Conservation (phyloP, 257 asterid genomes). For the Plantago ovata region DNA sequence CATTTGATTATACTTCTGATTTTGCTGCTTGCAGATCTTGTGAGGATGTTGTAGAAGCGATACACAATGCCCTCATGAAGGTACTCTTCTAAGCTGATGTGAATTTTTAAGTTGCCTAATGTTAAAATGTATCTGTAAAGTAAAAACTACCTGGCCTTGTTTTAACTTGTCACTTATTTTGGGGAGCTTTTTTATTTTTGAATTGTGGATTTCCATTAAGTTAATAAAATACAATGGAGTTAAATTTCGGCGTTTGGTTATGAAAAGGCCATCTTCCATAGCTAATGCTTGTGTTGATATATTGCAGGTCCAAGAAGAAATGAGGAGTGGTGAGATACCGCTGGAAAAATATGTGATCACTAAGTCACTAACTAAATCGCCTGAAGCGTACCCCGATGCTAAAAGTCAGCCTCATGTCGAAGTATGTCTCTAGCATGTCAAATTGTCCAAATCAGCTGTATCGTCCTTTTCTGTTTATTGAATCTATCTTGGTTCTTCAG, state of each 20-base stretch:
- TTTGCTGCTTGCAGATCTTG: conserved; percentile 62
- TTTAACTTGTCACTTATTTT: too few species aligned
- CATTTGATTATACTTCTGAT: conserved; percentile 6
- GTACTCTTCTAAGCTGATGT: conserved; percentile 33
- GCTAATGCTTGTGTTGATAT: conserved; percentile 8
- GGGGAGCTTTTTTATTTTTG: too few species aligned
- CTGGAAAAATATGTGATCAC: conserved; percentile 88
- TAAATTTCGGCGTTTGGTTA: too few species aligned
- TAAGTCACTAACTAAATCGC: conserved; percentile 85
- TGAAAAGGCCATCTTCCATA: conserved; percentile 8
- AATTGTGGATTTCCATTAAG: too few species aligned
- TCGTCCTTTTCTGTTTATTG: conserved; percentile 16
- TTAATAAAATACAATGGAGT: too few species aligned
- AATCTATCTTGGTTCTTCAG: conserved; percentile 35
- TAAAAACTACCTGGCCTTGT: too few species aligned
- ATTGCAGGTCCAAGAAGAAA: conserved; percentile 80
- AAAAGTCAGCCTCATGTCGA: conserved; percentile 97
- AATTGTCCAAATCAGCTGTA: neutral
- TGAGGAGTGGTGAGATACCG: conserved; percentile 84
- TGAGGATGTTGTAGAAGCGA: conserved; percentile 87
- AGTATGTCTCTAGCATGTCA: conserved; percentile 42
- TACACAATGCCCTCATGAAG: conserved; percentile 82
- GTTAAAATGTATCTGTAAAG: conserved; percentile 4
- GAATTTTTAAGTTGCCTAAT: conserved; percentile 11
- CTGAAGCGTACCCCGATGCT: conserved; percentile 95